Conservation (phyloP, 352 stramenopile genomes). For the Pythium sukuiense region DNA sequence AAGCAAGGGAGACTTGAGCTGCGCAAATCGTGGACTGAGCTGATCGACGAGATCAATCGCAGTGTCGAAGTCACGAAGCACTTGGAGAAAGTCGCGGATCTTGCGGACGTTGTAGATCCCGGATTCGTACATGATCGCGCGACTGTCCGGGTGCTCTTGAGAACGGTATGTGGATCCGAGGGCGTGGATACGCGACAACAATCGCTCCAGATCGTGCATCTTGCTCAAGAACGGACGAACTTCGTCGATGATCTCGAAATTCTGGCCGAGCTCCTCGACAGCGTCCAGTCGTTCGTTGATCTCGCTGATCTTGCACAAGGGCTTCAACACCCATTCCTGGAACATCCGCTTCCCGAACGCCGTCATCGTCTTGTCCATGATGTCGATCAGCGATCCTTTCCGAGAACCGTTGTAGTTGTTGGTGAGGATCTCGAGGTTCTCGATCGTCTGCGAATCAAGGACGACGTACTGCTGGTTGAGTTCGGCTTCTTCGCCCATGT, state of each 20-base stretch:
- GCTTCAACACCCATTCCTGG: slow-evolving; percentile 96
- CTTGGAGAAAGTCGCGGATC: slow-evolving; percentile 91
- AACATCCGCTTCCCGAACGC: slow-evolving; percentile 96
- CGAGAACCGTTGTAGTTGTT: slow-evolving; percentile 91
- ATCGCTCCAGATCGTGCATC: slow-evolving; percentile 95
- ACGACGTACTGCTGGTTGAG: slow-evolving; percentile 90
- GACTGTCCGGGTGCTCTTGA: slow-evolving; percentile 92
- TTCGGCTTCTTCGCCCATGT: slow-evolving; percentile 35
- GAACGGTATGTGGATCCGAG: slow-evolving; percentile 89
- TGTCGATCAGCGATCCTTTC: slow-evolving; percentile 91
- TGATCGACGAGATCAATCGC: slow-evolving; percentile 82
- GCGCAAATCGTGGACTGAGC: slow-evolving; percentile 70
- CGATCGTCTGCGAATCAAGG: slow-evolving; percentile 96
- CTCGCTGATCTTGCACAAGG: slow-evolving; percentile 92
- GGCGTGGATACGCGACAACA: slow-evolving; percentile 96
- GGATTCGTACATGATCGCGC: slow-evolving; percentile 98
- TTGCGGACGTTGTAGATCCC: slow-evolving; percentile 97
- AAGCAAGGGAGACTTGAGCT: slow-evolving; percentile 58
- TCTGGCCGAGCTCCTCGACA: slow-evolving; percentile 92
- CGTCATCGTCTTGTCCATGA: slow-evolving; percentile 90
- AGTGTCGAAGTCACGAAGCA: slow-evolving; percentile 89
- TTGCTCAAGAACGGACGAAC: slow-evolving; percentile 85
- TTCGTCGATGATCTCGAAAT: slow-evolving; percentile 72
- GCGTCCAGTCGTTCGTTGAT: slow-evolving; percentile 96
- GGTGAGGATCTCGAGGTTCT: slow-evolving; percentile 95